These are phyloP conservation scores for Zhuliangozyma blackwelliae DNA, from an alignment of 1,139 yeast genomes.

Conservation along the genomic window DNA sequence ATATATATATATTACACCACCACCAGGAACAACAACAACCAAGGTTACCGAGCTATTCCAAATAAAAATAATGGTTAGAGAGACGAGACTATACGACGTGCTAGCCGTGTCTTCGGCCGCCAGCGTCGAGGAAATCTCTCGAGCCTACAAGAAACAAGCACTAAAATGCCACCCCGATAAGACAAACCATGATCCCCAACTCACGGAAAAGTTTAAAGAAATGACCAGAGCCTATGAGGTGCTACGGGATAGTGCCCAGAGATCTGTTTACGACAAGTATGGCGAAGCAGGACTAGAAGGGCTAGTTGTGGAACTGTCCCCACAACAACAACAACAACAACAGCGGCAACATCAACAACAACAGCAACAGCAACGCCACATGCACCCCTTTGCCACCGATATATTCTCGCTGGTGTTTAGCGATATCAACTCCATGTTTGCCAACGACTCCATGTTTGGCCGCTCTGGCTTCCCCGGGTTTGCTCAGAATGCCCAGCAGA, in stretches of 20 bases:
- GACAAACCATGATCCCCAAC: conserved; percentile 40
- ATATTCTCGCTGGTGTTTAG: conserved; percentile 39
- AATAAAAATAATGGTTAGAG: conserved; percentile 20
- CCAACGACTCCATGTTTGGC: conserved; percentile 11
- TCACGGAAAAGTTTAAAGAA: conserved; percentile 43
- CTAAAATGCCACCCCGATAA: conserved; percentile 46
- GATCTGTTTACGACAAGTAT: conserved; percentile 34
- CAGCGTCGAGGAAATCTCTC: conserved; percentile 36
- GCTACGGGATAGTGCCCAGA: conserved; percentile 25
- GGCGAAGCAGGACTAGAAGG: conserved; percentile 42
- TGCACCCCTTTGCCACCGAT: conserved; percentile 17
- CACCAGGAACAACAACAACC: no score
- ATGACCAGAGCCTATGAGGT: conserved; percentile 43
- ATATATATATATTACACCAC: no score
- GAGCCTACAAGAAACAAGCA: conserved; percentile 38
- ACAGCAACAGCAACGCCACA: background rate
- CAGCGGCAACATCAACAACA: conserved; percentile 6
- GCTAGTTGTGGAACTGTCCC: conserved; percentile 11
- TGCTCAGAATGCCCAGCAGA: background rate
- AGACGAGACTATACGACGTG: conserved; percentile 35
- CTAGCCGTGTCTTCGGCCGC: conserved; percentile 33
- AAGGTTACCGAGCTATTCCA: no score
- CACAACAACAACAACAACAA: conserved; percentile 4
- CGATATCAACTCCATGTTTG: conserved; percentile 33
- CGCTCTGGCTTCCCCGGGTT: background rate